These are phyloP conservation scores for Flaveria sonorensis DNA, from an alignment of 129 eudicot species.

Conservation along the genomic window DNA sequence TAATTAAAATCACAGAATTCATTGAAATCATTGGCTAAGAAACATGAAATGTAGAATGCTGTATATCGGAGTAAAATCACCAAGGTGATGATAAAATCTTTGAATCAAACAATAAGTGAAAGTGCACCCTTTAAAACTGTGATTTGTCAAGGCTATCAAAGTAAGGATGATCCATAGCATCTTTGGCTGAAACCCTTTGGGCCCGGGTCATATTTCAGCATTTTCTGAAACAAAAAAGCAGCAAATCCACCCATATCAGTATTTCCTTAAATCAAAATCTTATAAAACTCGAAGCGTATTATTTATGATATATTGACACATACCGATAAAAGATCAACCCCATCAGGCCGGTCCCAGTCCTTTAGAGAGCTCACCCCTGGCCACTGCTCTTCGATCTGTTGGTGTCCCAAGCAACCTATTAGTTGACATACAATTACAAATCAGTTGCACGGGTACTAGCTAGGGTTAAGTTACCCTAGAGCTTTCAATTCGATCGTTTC, in stretches of 20 bases:
- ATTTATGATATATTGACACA: no score
- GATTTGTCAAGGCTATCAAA: constrained; percentile 81
- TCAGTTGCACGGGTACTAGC: no score
- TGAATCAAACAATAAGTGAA: background rate
- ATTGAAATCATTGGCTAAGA: no score
- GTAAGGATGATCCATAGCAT: constrained; percentile 81
- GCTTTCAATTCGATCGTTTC: no score
- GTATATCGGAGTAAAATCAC: constrained; percentile 37
- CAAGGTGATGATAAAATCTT: constrained; percentile 57
- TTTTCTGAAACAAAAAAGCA: constrained; percentile 48
- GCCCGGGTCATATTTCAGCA: constrained; percentile 80
- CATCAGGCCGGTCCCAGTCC: no score
- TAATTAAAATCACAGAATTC: no score
- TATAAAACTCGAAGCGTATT: background rate
- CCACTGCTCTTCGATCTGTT: no score
- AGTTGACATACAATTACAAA: no score
- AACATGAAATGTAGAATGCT: background rate
- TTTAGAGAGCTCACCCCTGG: no score
- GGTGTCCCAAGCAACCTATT: no score
- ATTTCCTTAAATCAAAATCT: background rate
- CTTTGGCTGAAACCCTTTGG: constrained; percentile 82
- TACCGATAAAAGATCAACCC: no score
- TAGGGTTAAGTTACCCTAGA: no score
- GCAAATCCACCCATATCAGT: background rate
- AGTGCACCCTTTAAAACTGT: constrained; percentile 48